Evolutionary conservation across 2,329 filamentous ascomycete species (phyloP), one percentile per base, ranked within the genome.

Genomic region (Xylaria polymorpha): DNA sequence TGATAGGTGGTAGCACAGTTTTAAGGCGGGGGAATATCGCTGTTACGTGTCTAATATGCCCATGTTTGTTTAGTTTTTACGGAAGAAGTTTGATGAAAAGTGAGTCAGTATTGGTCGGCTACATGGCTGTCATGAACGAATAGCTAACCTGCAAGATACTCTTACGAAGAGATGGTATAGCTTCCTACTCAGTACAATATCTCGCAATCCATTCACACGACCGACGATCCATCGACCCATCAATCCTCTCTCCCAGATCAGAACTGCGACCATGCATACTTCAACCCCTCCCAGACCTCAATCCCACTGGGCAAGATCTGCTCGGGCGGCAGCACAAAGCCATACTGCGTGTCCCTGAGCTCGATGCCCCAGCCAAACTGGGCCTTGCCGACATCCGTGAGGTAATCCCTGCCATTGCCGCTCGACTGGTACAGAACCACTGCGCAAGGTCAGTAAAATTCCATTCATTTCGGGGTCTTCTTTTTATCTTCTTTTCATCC

Each of bases 321-420:
- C 37, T 76, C 73, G 0, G 80, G 75, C 0, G 81, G 81, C 46
- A 83, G 73, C 9, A 81, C 73, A 41, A 83, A 83, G 0, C 81
- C 81, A 29, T 78, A 79, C 29, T 76, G 74, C 14, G 74, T 78
- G 18, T 79, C 76, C n/a, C 78, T 68, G 10, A 82, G 75, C 74
- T 83, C 81, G 15, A 83, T 79, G 1, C 80, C 81, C 75, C 80
- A 83, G 1, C 81, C 80, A 9, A 79, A 81, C 57, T 82, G 79
- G 1, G 75, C 73, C 44, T 72, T 71, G 20, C 69, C 75, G 18
- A 74, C 74, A 15, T 77, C 74, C 1, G 75, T 76, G 68, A 76
- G 66, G 29, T 75, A 77, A 20, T 77, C 75, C 25, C 75, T 68
- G 4, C 74, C 75, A 37, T 75, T 75, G 0, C 75, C 75, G 51